Evolutionary conservation across 768 basidiomycete genomes (phyloP).

Genomic region (Russula dissimulans): DNA sequence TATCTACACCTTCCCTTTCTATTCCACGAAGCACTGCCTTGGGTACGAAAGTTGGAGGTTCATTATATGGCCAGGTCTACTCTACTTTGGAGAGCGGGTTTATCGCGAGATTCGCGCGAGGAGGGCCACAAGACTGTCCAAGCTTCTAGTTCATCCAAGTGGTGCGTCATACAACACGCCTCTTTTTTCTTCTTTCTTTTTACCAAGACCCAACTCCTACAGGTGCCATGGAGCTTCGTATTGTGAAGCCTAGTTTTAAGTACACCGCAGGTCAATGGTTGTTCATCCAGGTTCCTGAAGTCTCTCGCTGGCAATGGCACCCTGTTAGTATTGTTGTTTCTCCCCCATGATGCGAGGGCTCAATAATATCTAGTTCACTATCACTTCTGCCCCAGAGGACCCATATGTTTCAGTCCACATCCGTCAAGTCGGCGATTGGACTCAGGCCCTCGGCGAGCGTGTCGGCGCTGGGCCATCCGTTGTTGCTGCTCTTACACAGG

Average conservation of each 20-base stretch:
- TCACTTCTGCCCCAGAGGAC: conserved; percentile 91
- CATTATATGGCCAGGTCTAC: conserved; percentile 85
- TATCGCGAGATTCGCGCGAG: conserved; percentile 78
- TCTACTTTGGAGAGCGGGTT: conserved; percentile 83
- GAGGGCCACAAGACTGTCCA: conserved; percentile 66
- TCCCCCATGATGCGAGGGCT: not conserved
- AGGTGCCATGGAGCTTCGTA: conserved; percentile 91
- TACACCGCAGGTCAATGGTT: conserved; percentile 91
- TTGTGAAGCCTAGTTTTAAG: conserved; percentile 85
- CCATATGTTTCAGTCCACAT: conserved; percentile 89
- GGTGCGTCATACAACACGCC: conserved; percentile 37
- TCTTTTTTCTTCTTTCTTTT: not conserved
- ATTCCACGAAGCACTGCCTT: conserved; percentile 77
- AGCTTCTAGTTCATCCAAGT: conserved; percentile 84
- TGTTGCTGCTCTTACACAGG: conserved; percentile 68
- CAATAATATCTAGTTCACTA: conserved; percentile 59
- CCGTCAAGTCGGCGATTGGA: conserved; percentile 89
- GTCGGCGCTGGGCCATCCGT: conserved; percentile 74
- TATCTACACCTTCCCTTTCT: conserved; percentile 72
- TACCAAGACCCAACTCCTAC: conserved; percentile 6
- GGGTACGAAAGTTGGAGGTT: conserved; percentile 89
- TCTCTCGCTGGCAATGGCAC: conserved; percentile 86
- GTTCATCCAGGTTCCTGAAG: conserved; percentile 80
- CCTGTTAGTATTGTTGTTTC: conserved; percentile 55
- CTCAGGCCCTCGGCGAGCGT: conserved; percentile 72